A percentile compares a stretch with the other conserved stretches of the same genome.
These are phyloP conservation scores for Cordyceps cicadae DNA, from an alignment of 2,329 filamentous ascomycete genomes.

Conservation along the genomic window DNA sequence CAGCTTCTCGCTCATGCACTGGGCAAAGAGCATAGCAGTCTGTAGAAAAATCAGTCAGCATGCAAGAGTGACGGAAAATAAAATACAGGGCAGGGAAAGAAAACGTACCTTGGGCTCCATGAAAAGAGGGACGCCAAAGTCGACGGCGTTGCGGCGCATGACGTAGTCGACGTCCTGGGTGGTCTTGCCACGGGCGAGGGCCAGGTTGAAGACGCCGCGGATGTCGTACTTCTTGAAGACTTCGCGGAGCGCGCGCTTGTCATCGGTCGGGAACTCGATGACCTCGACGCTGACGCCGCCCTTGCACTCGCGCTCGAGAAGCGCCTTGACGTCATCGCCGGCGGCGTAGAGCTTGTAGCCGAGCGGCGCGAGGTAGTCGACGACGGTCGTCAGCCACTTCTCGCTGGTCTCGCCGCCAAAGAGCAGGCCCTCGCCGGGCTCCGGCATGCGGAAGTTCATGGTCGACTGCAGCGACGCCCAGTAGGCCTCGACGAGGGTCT, in stretches of 20 bases:
- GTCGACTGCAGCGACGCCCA: conserved; percentile 93
- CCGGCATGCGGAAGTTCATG: conserved; percentile 98
- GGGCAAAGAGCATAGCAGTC: conserved; percentile 92
- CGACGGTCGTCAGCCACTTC: conserved; percentile 66
- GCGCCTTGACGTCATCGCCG: conserved; percentile 69
- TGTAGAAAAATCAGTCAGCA: conserved; percentile 34
- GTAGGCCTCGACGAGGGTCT: conserved; percentile 92
- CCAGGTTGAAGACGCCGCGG: conserved; percentile 90
- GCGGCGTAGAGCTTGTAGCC: conserved; percentile 93
- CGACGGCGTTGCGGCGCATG: conserved; percentile 95
- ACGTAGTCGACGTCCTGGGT: conserved; percentile 92
- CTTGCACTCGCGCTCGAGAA: conserved; percentile 66
- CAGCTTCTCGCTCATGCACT: conserved; percentile 95
- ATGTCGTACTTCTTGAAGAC: conserved; percentile 98
- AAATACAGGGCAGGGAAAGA: too few species aligned
- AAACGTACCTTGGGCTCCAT: conserved; percentile 89
- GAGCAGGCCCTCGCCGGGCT: conserved; percentile 89
- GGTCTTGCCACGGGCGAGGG: conserved; percentile 73
- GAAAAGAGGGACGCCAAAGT: conserved; percentile 95
- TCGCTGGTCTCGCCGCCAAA: conserved; percentile 77
- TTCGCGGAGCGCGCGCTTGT: conserved; percentile 89
- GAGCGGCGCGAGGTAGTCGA: conserved; percentile 78
- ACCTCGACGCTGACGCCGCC: conserved; percentile 67
- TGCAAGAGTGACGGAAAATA: background rate
- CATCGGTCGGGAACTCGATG: conserved; percentile 92